Evolutionary conservation across 1,284 basidiomycete genomes (phyloP).

Genomic region (Cerrena zonata): DNA sequence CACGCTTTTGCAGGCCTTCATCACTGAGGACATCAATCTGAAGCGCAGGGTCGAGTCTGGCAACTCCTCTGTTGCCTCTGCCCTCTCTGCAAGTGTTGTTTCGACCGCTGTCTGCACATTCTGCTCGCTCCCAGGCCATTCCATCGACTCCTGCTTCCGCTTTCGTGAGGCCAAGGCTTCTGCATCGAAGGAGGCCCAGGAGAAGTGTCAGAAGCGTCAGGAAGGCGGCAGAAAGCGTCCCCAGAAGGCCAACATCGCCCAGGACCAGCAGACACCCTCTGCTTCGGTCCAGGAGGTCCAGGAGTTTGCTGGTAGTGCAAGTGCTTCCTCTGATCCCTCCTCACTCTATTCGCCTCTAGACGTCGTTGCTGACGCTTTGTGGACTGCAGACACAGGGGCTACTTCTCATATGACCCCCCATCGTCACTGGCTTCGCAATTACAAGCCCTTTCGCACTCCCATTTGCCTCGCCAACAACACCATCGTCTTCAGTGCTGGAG

Average conservation of each 20-base stretch:
- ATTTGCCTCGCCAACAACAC: constrained; percentile 24
- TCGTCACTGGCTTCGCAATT: constrained; percentile 27
- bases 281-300: neutral
- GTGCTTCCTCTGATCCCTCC: neutral
- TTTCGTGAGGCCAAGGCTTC: neutral
- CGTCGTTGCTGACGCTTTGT: constrained; percentile 20
- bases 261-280: neutral
- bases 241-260: neutral
- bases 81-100: neutral
- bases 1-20: constrained; percentile 18
- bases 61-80: neutral
- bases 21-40: constrained; percentile 16
- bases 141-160: neutral
- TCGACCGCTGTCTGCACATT: neutral
- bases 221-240: neutral
- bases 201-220: neutral
- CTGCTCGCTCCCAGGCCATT: neutral
- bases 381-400: constrained; percentile 32
- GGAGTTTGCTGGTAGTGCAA: neutral
- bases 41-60: neutral
- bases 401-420: constrained; percentile 35
- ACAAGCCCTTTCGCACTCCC: constrained; percentile 19
- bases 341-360: constrained; percentile 12
- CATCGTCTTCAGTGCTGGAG: constrained; percentile 25
- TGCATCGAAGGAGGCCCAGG: neutral